Base-by-base conservation (phyloP, 148 eudicot species). In the Silene latifolia region DNA sequence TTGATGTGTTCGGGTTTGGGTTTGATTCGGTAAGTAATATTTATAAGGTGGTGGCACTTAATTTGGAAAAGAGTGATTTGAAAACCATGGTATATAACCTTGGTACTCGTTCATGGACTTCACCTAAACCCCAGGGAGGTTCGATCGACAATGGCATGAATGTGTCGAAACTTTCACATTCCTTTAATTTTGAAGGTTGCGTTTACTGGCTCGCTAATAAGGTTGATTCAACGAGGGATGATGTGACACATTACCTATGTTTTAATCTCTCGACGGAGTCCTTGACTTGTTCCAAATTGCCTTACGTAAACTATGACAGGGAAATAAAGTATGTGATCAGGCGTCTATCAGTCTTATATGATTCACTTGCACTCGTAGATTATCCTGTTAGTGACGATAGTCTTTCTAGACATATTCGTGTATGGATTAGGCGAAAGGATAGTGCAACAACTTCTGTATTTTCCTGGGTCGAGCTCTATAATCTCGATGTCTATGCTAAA, bases 141-240 rank as follows among this genome's bases (percentile, higher is more conserved):
- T 27, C 19, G 67, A 63, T 63, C 14, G 15, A 13, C 15, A 48
- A 56, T 18, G 60, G 1, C 6, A 15, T 1, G 60, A 0, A 56
- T 1, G 5, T 56, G 20, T 56, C 6, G 0, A 2, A n/a, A 1
- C 18, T 21, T n/a, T n/a, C n/a, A 56, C 21, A 21, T 18, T 15
- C 14, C 7, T 0, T 56, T 0, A 56, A 56, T 56, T 56, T 56
- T 18, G 20, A 56, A 15, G 60, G 60, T 56, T 14, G 60, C 2
- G 4, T 56, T 56, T 56, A 56, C 19, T 56, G 60, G 60, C n/a
- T 18, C 60, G 20, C n/a, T 48, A 32, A 2, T 2, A 32, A 4
- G 3, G 5, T 0, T 0, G 3, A 2, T 1, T 32, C n/a, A n/a
- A n/a, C n/a, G n/a, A 2, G 3, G 3, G 5, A 2, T 0, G n/a